These are phyloP conservation scores for Brassica rapa DNA, from an alignment of 345 rosid genomes.

Conservation along the genomic window DNA sequence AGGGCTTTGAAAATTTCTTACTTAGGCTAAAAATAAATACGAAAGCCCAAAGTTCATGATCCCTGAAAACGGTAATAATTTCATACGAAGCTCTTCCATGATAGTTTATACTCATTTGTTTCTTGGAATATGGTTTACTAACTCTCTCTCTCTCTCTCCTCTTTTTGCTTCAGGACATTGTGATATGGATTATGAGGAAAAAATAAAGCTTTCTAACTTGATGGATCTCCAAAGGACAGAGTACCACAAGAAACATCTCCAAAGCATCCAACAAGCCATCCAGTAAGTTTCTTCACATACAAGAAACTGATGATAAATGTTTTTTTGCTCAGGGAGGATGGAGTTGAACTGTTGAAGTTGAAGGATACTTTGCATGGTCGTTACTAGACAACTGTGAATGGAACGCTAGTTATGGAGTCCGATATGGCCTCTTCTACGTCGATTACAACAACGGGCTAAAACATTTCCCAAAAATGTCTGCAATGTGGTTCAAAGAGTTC, in stretches of 20 bases:
- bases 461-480: conserved; percentile 62
- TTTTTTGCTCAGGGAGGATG: conserved; percentile 43
- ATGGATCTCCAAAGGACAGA: conserved; percentile 44
- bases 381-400: conserved; percentile 71
- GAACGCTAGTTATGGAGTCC: conserved; percentile 52
- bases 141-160: background rate
- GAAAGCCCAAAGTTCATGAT: conserved; percentile 49
- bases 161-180: conserved; percentile 32
- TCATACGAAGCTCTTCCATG: background rate
- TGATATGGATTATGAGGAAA: conserved; percentile 35
- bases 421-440: conserved; percentile 55
- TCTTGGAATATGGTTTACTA: background rate
- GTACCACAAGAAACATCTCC: conserved; percentile 47
- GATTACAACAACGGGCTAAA: conserved; percentile 55
- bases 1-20: conserved; percentile 46
- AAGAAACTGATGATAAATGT: conserved; percentile 17
- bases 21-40: conserved; percentile 45
- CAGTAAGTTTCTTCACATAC: conserved; percentile 16
- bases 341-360: conserved; percentile 54
- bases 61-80: conserved; percentile 54
- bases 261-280: conserved; percentile 42
- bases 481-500: conserved; percentile 63
- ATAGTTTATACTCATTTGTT: background rate
- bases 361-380: conserved; percentile 62
- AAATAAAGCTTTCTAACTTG: conserved; percentile 36